Evolutionary conservation across 164 flowering plant species (phyloP).

Genomic region (Aristolochia californica): DNA sequence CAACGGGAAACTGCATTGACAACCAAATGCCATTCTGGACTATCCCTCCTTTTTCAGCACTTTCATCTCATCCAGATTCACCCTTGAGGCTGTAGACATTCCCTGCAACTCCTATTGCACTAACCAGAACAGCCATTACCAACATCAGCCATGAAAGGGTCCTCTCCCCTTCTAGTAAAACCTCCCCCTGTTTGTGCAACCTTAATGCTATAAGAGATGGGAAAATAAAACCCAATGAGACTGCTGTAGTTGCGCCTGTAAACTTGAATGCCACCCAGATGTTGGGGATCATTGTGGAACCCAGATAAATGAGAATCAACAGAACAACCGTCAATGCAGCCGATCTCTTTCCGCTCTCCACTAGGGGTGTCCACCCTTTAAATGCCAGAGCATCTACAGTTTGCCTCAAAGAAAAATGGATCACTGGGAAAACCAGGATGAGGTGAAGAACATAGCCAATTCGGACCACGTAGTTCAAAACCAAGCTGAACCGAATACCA

Average conservation of each 20-base stretch:
- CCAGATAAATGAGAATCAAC: constrained; percentile 52
- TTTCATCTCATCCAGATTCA: constrained; percentile 25
- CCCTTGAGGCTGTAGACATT: constrained; percentile 54
- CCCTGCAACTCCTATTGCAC: constrained; percentile 69
- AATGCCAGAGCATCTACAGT: constrained; percentile 77
- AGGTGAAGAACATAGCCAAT: constrained; percentile 82
- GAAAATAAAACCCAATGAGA: constrained; percentile 83
- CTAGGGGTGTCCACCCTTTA: constrained; percentile 50
- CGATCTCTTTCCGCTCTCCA: constrained; percentile 74
- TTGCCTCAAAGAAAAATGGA: constrained; percentile 87
- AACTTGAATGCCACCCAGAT: constrained; percentile 98
- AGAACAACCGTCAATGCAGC: constrained; percentile 48
- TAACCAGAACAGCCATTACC: constrained; percentile 51
- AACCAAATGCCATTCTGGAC: too few relatives aligned
- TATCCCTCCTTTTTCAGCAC: background rate
- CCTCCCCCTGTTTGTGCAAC: constrained; percentile 38
- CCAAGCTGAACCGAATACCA: constrained; percentile 69
- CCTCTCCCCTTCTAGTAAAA: too few relatives aligned
- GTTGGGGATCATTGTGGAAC: constrained; percentile 82
- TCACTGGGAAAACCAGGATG: constrained; percentile 86
- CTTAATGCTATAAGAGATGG: constrained; percentile 74
- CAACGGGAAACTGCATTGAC: too few relatives aligned
- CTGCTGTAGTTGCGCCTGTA: constrained; percentile 95
- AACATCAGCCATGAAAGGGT: too few relatives aligned
- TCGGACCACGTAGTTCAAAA: constrained; percentile 66